A percentile compares a stretch with the other conserved stretches of the same genome.
These are phyloP conservation scores for Verbena officinalis DNA, from an alignment of 257 asterid species.

Conservation along the genomic window DNA sequence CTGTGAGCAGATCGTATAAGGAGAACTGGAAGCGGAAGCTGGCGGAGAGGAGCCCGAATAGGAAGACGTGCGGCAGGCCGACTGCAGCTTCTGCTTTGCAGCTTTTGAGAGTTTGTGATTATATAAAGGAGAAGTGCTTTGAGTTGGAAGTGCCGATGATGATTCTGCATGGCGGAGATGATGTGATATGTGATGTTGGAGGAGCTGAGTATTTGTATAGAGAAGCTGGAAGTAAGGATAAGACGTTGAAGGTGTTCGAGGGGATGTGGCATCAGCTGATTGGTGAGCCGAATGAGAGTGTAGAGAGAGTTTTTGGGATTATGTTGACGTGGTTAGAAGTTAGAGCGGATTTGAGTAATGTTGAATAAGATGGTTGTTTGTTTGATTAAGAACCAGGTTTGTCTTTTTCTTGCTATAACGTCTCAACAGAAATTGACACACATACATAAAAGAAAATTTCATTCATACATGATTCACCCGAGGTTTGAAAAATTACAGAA, in stretches of 20 bases:
- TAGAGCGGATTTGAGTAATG: conserved; percentile 40
- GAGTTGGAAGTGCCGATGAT: conserved; percentile 63
- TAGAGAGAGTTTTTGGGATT: conserved; percentile 38
- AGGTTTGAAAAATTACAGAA: no score
- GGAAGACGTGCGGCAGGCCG: conserved; percentile 48
- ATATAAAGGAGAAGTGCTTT: conserved; percentile 42
- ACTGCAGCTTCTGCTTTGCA: conserved; percentile 66
- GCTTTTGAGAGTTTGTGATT: conserved; percentile 58
- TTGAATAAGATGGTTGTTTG: neutral
- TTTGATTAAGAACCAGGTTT: neutral
- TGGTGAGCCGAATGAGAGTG: conserved; percentile 64
- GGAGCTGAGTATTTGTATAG: conserved; percentile 55
- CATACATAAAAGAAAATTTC: no score
- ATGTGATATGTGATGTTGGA: conserved; percentile 63
- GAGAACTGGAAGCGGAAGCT: conserved; percentile 67
- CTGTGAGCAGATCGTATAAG: conserved; percentile 47
- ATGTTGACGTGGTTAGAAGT: conserved; percentile 61
- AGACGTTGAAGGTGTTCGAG: conserved; percentile 62
- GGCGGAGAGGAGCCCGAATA: conserved; percentile 57
- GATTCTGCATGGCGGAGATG: conserved; percentile 75
- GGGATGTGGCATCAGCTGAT: conserved; percentile 81
- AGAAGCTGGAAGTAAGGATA: conserved; percentile 60
- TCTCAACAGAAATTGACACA: no score
- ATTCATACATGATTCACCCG: no score
- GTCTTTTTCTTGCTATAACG: neutral